phyloP scores from a whole-genome alignment of 768 basidiomycete genomes.

The Artomyces pyxidatus region DNA sequence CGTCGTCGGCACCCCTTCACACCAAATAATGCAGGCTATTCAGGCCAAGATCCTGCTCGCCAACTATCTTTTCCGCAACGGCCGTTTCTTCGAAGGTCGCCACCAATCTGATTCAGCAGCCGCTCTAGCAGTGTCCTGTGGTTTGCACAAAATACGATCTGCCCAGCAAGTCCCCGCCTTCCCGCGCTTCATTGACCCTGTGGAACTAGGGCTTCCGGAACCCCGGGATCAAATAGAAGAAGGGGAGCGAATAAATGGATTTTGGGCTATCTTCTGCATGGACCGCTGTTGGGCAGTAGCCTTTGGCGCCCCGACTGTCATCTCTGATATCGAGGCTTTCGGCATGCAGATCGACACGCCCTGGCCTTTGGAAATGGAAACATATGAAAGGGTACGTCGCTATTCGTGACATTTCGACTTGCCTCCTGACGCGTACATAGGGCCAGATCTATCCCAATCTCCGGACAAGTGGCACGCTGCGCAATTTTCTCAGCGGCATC shows the following conservation, averaged over 20 bases:
- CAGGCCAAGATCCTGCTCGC: constrained; percentile 28
- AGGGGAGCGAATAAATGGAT: constrained; percentile 57
- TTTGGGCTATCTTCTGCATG: constrained; percentile 54
- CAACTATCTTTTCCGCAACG: constrained; percentile 21
- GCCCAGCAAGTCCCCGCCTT: constrained; percentile 10
- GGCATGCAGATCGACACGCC: constrained; percentile 30
- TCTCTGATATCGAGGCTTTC: constrained; percentile 45
- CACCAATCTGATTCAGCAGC: constrained; percentile 25
- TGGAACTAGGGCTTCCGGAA: constrained; percentile 27
- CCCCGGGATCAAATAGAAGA: constrained; percentile 43
- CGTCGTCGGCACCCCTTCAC: constrained; percentile 23
- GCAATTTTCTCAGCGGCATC: constrained; percentile 36
- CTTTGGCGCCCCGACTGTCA: constrained; percentile 42
- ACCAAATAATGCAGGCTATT: constrained; percentile 27
- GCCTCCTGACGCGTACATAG: constrained; percentile 32
- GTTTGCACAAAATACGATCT: constrained; percentile 21
- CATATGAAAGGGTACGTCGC: constrained; percentile 24
- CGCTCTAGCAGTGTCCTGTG: constrained; percentile 22
- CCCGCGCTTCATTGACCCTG: constrained; percentile 11
- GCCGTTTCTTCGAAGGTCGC: constrained; percentile 23
- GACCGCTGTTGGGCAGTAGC: constrained; percentile 51
- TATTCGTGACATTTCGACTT: too few species aligned
- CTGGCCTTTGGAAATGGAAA: constrained; percentile 30
- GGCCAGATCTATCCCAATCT: constrained; percentile 36
- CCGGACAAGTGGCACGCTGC: constrained; percentile 39